These are phyloP conservation scores for Aspergillus sp. DNA, from an alignment of 2,329 filamentous ascomycete species.

Conservation along the genomic window DNA sequence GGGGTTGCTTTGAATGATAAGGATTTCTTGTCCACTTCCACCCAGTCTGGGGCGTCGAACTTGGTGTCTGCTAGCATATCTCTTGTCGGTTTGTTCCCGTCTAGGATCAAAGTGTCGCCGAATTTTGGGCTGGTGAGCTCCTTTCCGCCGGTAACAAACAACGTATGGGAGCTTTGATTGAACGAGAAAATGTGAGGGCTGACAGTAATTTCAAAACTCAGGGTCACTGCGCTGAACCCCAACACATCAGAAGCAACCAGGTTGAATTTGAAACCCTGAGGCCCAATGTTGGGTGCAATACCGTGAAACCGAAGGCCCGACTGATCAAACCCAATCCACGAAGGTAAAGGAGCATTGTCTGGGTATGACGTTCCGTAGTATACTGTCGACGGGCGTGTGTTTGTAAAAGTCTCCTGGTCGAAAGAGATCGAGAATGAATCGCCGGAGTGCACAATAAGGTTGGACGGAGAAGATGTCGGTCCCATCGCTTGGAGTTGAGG, in stretches of 20 bases:
- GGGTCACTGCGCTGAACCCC: slow-evolving; percentile 69
- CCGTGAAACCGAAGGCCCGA: slow-evolving; percentile 67
- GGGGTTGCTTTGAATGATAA: slow-evolving; percentile 66
- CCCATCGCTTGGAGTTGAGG: slow-evolving; percentile 38
- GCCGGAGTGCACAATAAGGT: slow-evolving; percentile 39
- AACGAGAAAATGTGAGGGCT: slow-evolving; percentile 69
- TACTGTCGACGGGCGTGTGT: slow-evolving; percentile 53
- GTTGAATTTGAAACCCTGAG: slow-evolving; percentile 70
- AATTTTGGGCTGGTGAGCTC: slow-evolving; percentile 56
- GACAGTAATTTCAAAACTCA: slow-evolving; percentile 70
- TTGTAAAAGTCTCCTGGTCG: slow-evolving; percentile 66
- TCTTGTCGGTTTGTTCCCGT: slow-evolving; percentile 52
- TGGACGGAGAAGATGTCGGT: slow-evolving; percentile 38
- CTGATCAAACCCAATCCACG: slow-evolving; percentile 77
- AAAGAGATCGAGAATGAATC: slow-evolving; percentile 67
- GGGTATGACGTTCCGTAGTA: slow-evolving; percentile 72
- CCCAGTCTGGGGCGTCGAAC: slow-evolving; percentile 65
- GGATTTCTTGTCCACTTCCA: slow-evolving; percentile 62
- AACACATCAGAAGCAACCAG: slow-evolving; percentile 76
- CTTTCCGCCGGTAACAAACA: slow-evolving; percentile 58
- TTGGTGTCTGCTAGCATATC: slow-evolving; percentile 55
- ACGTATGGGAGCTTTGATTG: slow-evolving; percentile 54
- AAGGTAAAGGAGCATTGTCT: slow-evolving; percentile 78
- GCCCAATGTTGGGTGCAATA: slow-evolving; percentile 65
- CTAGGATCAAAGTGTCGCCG: slow-evolving; percentile 54